Base-by-base conservation (phyloP, 495 filamentous ascomycete species). In the Annulohypoxylon nitens region DNA sequence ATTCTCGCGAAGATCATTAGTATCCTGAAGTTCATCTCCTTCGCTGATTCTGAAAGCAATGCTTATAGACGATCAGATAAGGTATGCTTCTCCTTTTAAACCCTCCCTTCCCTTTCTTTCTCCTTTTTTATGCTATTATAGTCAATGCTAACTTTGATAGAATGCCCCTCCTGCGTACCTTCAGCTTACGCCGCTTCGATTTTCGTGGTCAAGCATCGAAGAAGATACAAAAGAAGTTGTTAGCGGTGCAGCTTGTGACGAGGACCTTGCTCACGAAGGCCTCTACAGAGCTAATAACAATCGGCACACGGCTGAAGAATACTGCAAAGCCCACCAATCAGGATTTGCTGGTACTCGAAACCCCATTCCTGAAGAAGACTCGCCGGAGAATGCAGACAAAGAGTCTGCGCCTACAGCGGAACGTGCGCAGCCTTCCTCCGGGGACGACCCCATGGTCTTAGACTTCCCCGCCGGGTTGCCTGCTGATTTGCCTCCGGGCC, bases 1-100 rank as follows among this genome's bases (percentile, higher is more conserved):
- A 90, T 95, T 37, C 87, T 95, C 18, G 93, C 95, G 75, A 92
- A 89, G 67, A 81, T 97, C 36, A 89, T 98, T 72, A 90, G 93
- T 47, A 95, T 98, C 39, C 83, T 99, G 63, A 91, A 92, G 61
- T 91, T 87, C 4, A 91, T 97, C 18, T 85, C 95, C 25, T 88
- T 90, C 74, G 92, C 89, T 47, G 93, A 97, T 64, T 83, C 87
- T 57, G 97, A 99, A 79, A 75, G 82, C 9, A 88, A 85, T 39
- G 92, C 91, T 11, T 85, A 86, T 75, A 89, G 85, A 75, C 87
- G 86, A 47, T 81, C 86, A 4, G 90, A 92, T 53, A 87, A 88
- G 37, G 79, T 78, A 30, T 23, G 73, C 63, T 23, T 39, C 47
- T 48, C 11, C 26, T 23, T 12, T 30, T 6, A 30, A 30, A 3